Base-by-base conservation (phyloP, 2,329 filamentous ascomycete genomes). In the Neonectria faginata region DNA sequence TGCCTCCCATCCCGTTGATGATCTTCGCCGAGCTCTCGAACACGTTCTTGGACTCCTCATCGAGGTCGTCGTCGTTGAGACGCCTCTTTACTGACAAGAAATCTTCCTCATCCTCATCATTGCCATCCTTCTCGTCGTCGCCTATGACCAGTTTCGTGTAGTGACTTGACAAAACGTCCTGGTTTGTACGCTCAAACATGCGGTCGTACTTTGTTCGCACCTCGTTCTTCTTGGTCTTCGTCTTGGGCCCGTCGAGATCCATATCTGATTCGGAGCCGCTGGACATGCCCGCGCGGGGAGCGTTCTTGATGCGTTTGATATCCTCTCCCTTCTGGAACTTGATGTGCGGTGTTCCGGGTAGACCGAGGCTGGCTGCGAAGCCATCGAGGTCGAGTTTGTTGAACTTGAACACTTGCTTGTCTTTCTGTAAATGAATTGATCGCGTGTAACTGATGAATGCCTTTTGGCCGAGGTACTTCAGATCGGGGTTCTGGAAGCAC, bases 131-230 rank as follows among this genome's bases (percentile, higher is more conserved):
- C 16, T 84, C 86, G 63, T 84, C 78, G 6, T 80, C 89, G 42
- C 90, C 85, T 55, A 85, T 85, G 65, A 98, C 89, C 67, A 99
- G 86, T 75, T 95, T 97, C 64, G 89, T 88, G 83, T 97, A 98
- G 80, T 99, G 96, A 60, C 91, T 89, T n/a, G 95, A 94, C 68
- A 99, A 81, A 33, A 99, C 92, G 76, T 97, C 94, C 79, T 98
- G 95, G 79, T 99, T 99, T 72, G 91, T 92, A 65, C 96, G 87
- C 82, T 97, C 95, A 79, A 98, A 97, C 96, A 99, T 98, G 72
- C 93, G 91, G 79, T 99, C 94, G 77, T 97, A 97, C 79, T 97
- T 98, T 33, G 97, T 99, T 66, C 94, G 88, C 18, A 97, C 92
- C 72, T 89, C 87, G 11, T 85, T 83, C 80, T 92, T 89, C 77